A percentile compares a stretch with the other conserved stretches of the same genome.
phyloP scores from a whole-genome alignment of 1,139 yeast species.

The Scheffersomyces illinoinensis region DNA sequence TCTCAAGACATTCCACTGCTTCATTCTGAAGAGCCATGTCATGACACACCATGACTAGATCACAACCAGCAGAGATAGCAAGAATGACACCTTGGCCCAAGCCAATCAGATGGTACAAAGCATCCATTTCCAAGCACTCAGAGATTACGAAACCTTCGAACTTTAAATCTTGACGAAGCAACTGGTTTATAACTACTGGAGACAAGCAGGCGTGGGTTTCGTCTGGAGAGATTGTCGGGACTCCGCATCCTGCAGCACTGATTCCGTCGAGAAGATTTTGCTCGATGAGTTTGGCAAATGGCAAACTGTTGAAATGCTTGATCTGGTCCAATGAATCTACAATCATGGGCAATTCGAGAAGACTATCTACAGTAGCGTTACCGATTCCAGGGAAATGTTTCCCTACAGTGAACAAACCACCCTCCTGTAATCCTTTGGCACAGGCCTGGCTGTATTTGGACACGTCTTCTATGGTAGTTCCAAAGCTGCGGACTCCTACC shows the following conservation, averaged over 20 bases:
- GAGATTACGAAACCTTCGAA: slow-evolving; percentile 63
- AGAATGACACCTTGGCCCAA: slow-evolving; percentile 66
- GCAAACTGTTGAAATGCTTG: slow-evolving; percentile 50
- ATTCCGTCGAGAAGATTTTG: slow-evolving; percentile 55
- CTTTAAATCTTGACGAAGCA: slow-evolving; percentile 52
- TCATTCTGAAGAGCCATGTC: slow-evolving; percentile 58
- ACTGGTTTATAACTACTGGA: slow-evolving; percentile 55
- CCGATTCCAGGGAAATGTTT: slow-evolving; percentile 74
- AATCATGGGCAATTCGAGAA: slow-evolving; percentile 60
- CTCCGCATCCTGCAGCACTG: slow-evolving; percentile 68
- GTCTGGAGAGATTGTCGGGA: slow-evolving; percentile 62
- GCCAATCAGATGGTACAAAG: slow-evolving; percentile 62
- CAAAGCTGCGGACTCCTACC: slow-evolving; percentile 65
- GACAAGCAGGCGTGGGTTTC: slow-evolving; percentile 67
- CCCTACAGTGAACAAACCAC: slow-evolving; percentile 59
- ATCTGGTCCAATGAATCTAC: slow-evolving; percentile 58
- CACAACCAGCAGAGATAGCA: slow-evolving; percentile 67
- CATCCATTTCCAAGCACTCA: slow-evolving; percentile 69
- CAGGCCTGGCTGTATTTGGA: slow-evolving; percentile 55
- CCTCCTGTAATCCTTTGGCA: slow-evolving; percentile 55
- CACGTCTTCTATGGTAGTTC: slow-evolving; percentile 62
- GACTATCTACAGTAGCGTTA: slow-evolving; percentile 57
- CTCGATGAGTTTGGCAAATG: slow-evolving; percentile 53
- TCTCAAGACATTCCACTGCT: slow-evolving; percentile 55
- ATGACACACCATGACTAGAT: slow-evolving; percentile 64